Percentiles rank a stretch among this genome's conserved stretches.
phyloP scores from a whole-genome alignment of 805 yeast genomes.

The Yarrowia sp. region DNA sequence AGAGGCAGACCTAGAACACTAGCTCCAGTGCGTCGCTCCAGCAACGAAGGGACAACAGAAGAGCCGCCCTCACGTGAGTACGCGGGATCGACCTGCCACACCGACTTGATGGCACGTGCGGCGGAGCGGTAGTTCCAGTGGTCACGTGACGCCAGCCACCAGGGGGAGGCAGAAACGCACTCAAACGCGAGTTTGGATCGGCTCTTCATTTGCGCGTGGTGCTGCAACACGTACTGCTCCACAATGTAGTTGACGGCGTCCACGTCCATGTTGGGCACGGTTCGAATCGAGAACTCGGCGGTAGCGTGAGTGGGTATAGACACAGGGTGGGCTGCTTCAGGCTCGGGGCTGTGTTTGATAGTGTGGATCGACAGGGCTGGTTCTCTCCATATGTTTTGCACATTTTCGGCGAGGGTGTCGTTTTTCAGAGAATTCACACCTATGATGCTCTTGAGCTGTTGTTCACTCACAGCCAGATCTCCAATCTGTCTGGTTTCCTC shows the following conservation, averaged over 20 bases:
- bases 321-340: neutral
- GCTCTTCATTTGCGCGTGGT: neutral
- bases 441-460: neutral
- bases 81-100: neutral
- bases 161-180: neutral
- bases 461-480: neutral
- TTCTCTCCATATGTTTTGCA: neutral
- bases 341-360: neutral
- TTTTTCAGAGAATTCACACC: no score
- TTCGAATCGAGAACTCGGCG: neutral
- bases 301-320: constrained; percentile 8
- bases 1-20: neutral
- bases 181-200: neutral
- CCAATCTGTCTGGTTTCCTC: neutral
- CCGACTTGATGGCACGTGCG: neutral
- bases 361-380: neutral
- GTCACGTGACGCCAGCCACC: constrained; percentile 15
- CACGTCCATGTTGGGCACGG: constrained; percentile 42
- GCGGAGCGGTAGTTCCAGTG: constrained; percentile 18
- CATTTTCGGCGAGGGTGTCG: no score
- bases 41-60: neutral
- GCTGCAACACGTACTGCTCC: neutral
- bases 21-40: neutral
- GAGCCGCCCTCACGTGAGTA: neutral
- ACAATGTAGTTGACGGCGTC: neutral